Evolutionary conservation across 1,284 basidiomycete species (phyloP).

Genomic region (Ceratobasidium sp.): DNA sequence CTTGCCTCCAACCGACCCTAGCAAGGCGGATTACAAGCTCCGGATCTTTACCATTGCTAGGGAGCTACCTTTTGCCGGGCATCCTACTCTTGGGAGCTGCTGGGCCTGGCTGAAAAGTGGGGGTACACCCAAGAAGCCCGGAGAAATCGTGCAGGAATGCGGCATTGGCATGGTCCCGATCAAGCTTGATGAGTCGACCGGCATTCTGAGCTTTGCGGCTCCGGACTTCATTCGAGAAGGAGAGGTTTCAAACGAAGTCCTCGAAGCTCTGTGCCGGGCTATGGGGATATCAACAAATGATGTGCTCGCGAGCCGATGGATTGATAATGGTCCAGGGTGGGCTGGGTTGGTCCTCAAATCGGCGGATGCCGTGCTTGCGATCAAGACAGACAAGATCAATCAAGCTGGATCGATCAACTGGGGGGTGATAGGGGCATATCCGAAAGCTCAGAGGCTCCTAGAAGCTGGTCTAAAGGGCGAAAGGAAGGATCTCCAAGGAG

Average conservation of each 20-base stretch:
- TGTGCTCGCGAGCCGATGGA: slow-evolving; percentile 28
- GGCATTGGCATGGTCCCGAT: slow-evolving; percentile 35
- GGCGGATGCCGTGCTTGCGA: slow-evolving; percentile 12
- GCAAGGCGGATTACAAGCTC: slow-evolving; percentile 35
- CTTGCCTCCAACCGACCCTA: slow-evolving; percentile 20
- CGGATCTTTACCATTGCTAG: slow-evolving; percentile 29
- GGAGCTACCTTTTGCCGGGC: slow-evolving; percentile 38
- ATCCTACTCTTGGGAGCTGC: slow-evolving; percentile 34
- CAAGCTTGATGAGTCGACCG: slow-evolving; percentile 4
- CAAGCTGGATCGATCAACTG: slow-evolving; percentile 9
- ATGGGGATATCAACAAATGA: slow-evolving; percentile 12
- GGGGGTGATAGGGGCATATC: slow-evolving; percentile 32
- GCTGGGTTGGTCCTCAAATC: slow-evolving; percentile 31
- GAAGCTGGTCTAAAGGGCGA: background rate
- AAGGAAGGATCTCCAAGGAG: background rate
- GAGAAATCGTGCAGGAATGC: slow-evolving; percentile 28
- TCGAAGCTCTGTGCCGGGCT: background rate
- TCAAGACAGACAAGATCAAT: slow-evolving; percentile 5
- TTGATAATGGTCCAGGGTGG: slow-evolving; percentile 35
- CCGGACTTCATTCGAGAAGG: slow-evolving; percentile 30
- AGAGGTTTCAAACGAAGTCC: background rate
- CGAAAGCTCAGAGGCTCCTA: background rate
- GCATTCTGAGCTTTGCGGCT: slow-evolving; percentile 16
- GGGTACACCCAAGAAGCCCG: slow-evolving; percentile 9
- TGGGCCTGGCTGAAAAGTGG: slow-evolving; percentile 16